Base-by-base conservation (phyloP, 2,329 filamentous ascomycete species). In the Hortaea werneckii region DNA sequence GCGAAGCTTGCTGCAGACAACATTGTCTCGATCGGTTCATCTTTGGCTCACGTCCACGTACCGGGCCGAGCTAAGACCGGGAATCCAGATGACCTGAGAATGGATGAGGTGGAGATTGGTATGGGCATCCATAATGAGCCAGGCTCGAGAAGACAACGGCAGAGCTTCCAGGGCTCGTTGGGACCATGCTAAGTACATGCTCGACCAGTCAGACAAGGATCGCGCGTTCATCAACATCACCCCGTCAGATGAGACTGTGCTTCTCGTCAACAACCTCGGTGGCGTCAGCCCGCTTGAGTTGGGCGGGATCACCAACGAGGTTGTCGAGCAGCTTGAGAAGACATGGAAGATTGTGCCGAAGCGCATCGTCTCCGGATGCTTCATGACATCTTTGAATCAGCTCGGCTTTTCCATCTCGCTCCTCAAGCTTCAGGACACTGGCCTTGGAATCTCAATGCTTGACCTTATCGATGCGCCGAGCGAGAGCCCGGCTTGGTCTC, bases 31-130 rank as follows among this genome's bases (percentile, higher is more conserved):
- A 85, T 95, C 20, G 90, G 89, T 11, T 85, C 86, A 3, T 90
- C 85, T 44, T 69, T 95, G 37, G 83, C 85, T 52, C 89, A 94
- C 62, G 89, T 95, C n/a, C 90, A 95, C 61, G 86, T 95, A 0
- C 90, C 90, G 0, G 89, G 90, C 4, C 77, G 88, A 49, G 76
- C 29, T 71, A 61, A 71, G 5, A 65, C 69, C 0, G 76, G 79
- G 52, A 73, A 73, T 38, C 71, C 71, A 8, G 77, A 79, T 26
- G 79, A 80, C 37, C 66, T 90, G 47, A 73, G 67, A 40, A 65
- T 73, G 11, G 73, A 73, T 13, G 77, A 83, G 56, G 71, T 82
- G 20, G 80, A 85, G 65, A 71, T 84, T 52, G 82, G 82, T 1
- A 85, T 85, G 82, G 82, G 82, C 6, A 85, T 85, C 54, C 83